Base-by-base conservation (phyloP, 306 rosid genomes). In the Quercus aquifolioides region DNA sequence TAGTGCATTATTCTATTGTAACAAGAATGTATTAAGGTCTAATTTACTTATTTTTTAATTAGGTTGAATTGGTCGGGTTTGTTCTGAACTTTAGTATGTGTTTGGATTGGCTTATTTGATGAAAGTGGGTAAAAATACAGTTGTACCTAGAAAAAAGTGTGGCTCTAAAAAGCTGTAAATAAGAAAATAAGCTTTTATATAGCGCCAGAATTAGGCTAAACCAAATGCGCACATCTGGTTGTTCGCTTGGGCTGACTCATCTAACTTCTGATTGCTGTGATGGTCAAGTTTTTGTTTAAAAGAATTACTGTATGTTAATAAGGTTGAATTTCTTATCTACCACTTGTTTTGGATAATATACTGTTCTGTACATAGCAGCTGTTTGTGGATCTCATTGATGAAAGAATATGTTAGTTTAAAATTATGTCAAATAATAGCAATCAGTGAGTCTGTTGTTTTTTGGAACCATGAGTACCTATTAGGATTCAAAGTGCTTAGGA, bases 401-500 rank as follows among this genome's bases (percentile, higher is more conserved):
- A 56, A 56, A 21, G 60, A 56, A 1, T 56, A 26, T 28, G 20
- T 14, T 63, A 14, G 25, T 64, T 4, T 64, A 5, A 8, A 17
- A 64, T 30, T 64, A 28, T 64, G 70, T 17, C 23, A 30, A 64
- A 17, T 5, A 30, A 31, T 64, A 64, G 18, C 70, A 64, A 31
- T 64, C 70, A 18, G 31, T 9, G 10, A 2, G 46, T 17, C 23
- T 64, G 8, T 64, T 67, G 51, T 18, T 67, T 33, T 21, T 17
- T 19, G 25, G 49, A 33, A 67, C 3, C 38, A 1, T 65, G 17
- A 14, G 23, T 33, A 76, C 52, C 28, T 69, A 62, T 65, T 33
- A 80, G 69, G 26, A 76, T 73, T 70, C 41, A 23, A 84, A 79
- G 72, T 78, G 31, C 46, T 75, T 69, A 31, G 41, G 71, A 31